Conservation (phyloP, 1,284 basidiomycete genomes). For the Rhodotorula sp. region DNA sequence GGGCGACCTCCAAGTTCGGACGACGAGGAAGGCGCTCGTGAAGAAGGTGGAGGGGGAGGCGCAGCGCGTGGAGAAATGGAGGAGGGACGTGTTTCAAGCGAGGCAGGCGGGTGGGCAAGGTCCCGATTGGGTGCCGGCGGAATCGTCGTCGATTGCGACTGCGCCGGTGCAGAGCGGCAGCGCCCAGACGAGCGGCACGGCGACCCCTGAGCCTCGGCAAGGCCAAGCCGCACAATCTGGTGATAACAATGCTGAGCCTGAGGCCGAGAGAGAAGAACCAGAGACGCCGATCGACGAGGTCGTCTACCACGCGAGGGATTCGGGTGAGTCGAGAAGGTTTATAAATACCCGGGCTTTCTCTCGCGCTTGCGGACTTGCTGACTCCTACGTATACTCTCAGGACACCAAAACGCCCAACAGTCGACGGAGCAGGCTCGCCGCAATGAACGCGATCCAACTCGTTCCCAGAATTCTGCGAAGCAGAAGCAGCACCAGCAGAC, state of each 20-base stretch:
- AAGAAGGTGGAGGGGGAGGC: constrained; percentile 61
- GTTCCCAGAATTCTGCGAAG: too few relatives aligned
- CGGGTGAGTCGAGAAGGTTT: neutral
- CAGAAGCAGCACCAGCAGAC: too few relatives aligned
- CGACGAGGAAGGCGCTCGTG: constrained; percentile 60
- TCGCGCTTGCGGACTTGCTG: too few relatives aligned
- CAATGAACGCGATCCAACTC: too few relatives aligned
- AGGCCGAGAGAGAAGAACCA: neutral
- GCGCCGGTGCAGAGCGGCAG: neutral
- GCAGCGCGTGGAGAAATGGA: constrained; percentile 53
- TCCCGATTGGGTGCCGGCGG: neutral
- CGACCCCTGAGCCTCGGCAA: too few relatives aligned
- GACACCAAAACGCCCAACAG: too few relatives aligned
- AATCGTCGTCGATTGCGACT: too few relatives aligned
- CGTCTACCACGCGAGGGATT: neutral
- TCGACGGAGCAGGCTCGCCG: too few relatives aligned
- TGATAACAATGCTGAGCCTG: neutral
- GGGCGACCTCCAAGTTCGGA: constrained; percentile 60
- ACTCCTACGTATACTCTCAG: too few relatives aligned
- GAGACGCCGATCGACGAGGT: constrained; percentile 1
- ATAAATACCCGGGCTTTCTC: neutral
- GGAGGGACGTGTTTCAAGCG: constrained; percentile 4
- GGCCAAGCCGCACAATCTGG: neutral
- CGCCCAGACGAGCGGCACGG: neutral
- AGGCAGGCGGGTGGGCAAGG: neutral